Conservation (phyloP, 257 asterid genomes). For the Apocynum venetum region DNA sequence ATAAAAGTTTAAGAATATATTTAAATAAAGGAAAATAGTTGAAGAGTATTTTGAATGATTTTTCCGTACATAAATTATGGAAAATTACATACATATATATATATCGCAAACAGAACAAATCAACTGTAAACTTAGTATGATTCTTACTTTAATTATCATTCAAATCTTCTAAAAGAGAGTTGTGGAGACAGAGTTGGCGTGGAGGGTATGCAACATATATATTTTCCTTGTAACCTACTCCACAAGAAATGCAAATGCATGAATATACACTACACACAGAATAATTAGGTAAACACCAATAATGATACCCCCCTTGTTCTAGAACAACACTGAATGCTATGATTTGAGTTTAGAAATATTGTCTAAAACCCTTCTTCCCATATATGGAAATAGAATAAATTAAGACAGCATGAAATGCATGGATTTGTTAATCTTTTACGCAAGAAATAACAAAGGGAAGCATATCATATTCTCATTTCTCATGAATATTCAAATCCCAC, state of each 20-base stretch:
- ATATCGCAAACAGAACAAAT: no score
- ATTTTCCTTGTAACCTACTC: background rate
- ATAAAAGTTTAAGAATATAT: no score
- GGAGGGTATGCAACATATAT: background rate
- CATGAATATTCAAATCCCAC: no score
- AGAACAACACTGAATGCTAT: background rate
- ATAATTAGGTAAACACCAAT: conserved; percentile 3
- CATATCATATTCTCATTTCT: background rate
- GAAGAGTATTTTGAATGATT: no score
- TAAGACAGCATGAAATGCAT: background rate
- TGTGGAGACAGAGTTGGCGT: background rate
- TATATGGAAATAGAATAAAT: no score
- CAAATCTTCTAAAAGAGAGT: background rate
- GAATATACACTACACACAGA: background rate
- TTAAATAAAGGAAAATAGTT: no score
- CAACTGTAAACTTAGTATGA: no score
- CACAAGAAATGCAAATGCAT: conserved; percentile 1
- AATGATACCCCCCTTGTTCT: background rate
- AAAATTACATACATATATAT: no score
- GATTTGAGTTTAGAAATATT: background rate
- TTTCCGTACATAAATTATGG: no score
- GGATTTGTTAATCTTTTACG: background rate
- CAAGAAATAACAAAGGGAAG: background rate
- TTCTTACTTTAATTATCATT: no score
- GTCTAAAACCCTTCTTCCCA: background rate